Base-by-base conservation (phyloP, 2,329 filamentous ascomycete species). In the Aspergillus texensis region DNA sequence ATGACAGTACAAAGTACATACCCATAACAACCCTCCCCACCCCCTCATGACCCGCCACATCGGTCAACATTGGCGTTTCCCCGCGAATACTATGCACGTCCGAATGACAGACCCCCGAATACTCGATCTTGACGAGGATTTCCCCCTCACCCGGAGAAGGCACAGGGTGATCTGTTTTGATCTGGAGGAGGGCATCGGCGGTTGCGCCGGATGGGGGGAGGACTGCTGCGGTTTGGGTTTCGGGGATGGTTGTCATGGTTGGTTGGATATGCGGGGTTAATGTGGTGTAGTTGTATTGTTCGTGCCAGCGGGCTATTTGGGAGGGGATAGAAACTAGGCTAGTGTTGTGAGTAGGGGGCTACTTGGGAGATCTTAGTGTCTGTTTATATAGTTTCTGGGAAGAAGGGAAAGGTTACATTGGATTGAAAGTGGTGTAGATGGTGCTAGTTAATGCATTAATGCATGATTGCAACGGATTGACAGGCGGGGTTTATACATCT, bases 31-130 rank as follows among this genome's bases (percentile, higher is more conserved):
- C 79, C 11, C 66, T 74, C 5, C 81, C 81, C 24, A 83, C 75
- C 21, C 81, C 81, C 62, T 83, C 81, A 66, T 83, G 81, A 3
- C 81, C 81, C 3, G 81, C 80, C 4, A 83, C 78, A 62, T 81
- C 74, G 8, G 80, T 82, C 70, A 72, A 68, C 80, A 83, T 72
- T 54, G 77, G 68, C 65, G 80, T 74, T 68, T 80, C 75, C 9
- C 78, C 78, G 12, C 76, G 75, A 6, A 83, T 77, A 63, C 81
- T 82, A 62, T 79, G 78, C 61, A 81, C 78, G 69, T 83, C 81
- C 1, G 80, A 82, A 70, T 83, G 81, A 58, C 81, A 83, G 28
- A 83, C 79, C 0, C 81, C 81, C 0, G 79, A 82, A 67, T 72
- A 82, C 64, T 83, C 81, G 11, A 83, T 72, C 62, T 83, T 82